These are phyloP conservation scores for Boletus huronensis DNA, from an alignment of 768 basidiomycete genomes.

Conservation along the genomic window DNA sequence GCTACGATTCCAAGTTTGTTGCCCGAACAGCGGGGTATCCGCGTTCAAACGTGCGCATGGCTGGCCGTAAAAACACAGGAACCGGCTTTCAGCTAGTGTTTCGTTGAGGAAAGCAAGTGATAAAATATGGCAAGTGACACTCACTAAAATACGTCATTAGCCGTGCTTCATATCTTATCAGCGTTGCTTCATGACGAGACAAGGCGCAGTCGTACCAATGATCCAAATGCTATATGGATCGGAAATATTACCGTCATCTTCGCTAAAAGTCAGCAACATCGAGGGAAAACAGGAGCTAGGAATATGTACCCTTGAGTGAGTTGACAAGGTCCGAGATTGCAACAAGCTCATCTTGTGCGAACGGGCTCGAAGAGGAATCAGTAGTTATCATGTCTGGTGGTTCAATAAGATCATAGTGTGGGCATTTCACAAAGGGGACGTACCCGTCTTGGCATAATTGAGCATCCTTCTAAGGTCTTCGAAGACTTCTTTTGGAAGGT, in stretches of 20 bases:
- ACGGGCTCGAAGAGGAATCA: too few species aligned
- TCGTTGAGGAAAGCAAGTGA: neutral
- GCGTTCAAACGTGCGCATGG: constrained; percentile 10
- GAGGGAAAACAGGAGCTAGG: too few species aligned
- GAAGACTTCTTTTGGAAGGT: constrained; percentile 3
- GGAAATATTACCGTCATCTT: too few species aligned
- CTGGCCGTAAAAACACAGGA: constrained; percentile 11
- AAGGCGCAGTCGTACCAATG: too few species aligned
- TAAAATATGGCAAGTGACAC: neutral
- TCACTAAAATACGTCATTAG: constrained; percentile 11
- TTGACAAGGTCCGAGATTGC: too few species aligned
- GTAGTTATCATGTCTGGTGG: constrained; percentile 5
- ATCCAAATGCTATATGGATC: too few species aligned
- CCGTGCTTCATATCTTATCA: constrained; percentile 7
- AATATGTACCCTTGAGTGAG: too few species aligned
- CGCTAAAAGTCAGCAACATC: too few species aligned
- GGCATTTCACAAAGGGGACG: neutral
- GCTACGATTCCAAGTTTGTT: constrained; percentile 4
- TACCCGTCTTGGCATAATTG: constrained; percentile 12
- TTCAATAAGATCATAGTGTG: neutral
- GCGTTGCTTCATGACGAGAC: neutral
- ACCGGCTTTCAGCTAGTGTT: neutral
- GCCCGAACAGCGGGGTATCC: constrained; percentile 6
- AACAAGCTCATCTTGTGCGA: too few species aligned
- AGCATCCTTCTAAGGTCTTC: constrained; percentile 15